Percentiles rank a stretch among this genome's conserved stretches.
These are phyloP conservation scores for Neurospora sp. DNA, from an alignment of 2,329 filamentous ascomycete species.

Conservation along the genomic window DNA sequence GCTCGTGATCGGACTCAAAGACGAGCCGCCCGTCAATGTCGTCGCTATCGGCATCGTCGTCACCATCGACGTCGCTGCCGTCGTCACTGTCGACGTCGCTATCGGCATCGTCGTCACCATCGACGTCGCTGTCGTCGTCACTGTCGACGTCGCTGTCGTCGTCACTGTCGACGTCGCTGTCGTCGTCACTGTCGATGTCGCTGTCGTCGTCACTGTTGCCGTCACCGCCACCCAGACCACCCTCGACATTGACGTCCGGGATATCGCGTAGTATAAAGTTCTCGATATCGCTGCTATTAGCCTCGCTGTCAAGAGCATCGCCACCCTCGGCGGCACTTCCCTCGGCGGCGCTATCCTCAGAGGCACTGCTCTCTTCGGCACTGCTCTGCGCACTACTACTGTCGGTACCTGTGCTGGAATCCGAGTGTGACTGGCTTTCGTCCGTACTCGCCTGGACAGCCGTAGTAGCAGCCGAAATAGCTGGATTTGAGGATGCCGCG, in stretches of 20 bases:
- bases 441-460: background rate
- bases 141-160: too few species aligned
- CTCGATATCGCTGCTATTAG: background rate
- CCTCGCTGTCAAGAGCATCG: background rate
- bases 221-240: background rate
- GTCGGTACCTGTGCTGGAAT: background rate
- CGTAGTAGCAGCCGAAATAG: background rate
- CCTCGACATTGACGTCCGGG: background rate
- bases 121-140: too few species aligned
- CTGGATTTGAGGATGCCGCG: background rate
- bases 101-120: background rate
- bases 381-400: background rate
- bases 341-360: background rate
- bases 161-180: background rate
- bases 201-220: background rate
- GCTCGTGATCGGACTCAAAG: background rate
- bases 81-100: too few species aligned
- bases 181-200: background rate
- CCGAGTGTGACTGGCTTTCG: background rate
- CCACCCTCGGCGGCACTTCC: background rate
- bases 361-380: background rate
- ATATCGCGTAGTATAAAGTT: background rate
- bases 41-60: background rate
- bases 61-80: too few species aligned
- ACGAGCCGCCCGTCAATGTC: background rate